A percentile compares a stretch with the other conserved stretches of the same genome.
phyloP scores from a whole-genome alignment of 108 stramenopile genomes.

The Pseudonitzschia delicatissima region DNA sequence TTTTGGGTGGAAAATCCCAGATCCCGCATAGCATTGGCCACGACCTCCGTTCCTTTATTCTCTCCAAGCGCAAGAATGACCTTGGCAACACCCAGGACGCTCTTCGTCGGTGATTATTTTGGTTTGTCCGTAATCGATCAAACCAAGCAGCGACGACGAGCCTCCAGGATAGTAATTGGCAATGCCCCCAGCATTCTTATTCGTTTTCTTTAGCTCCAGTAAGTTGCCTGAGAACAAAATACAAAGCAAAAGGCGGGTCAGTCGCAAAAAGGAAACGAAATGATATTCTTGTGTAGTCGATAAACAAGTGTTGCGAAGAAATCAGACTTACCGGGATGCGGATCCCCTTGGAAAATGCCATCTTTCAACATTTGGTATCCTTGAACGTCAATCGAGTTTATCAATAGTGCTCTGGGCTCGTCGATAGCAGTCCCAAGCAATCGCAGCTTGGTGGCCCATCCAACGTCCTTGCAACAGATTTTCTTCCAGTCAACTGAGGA shows the following conservation, averaged over 20 bases:
- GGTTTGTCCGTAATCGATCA: conserved; percentile 78
- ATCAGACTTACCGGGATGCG: conserved; percentile 37
- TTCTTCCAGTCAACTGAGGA: not conserved
- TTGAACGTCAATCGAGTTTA: conserved; percentile 60
- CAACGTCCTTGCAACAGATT: not conserved
- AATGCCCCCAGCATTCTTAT: conserved; percentile 3
- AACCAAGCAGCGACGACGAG: conserved; percentile 56
- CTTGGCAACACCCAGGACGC: conserved; percentile 44
- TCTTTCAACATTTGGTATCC: conserved; percentile 70
- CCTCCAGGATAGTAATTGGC: no score
- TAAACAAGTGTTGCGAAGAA: no score
- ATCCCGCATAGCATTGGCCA: conserved; percentile 54
- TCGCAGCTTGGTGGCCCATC: conserved; percentile 11
- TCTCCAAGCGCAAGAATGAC: conserved; percentile 51
- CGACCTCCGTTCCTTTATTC: conserved; percentile 2
- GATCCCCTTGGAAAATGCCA: conserved; percentile 68
- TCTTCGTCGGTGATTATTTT: conserved; percentile 44
- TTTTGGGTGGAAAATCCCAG: conserved; percentile 53
- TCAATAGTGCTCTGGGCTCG: conserved; percentile 38
- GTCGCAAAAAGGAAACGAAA: not conserved
- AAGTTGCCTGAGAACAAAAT: conserved; percentile 38
- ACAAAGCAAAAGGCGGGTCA: not conserved
- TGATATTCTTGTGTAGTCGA: not conserved
- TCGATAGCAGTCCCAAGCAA: conserved; percentile 19
- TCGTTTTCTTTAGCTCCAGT: conserved; percentile 25